Evolutionary conservation across 2,329 filamentous ascomycete genomes (phyloP), one percentile per base, ranked within the genome.

Genomic region (Pestalotiopsis sp.): DNA sequence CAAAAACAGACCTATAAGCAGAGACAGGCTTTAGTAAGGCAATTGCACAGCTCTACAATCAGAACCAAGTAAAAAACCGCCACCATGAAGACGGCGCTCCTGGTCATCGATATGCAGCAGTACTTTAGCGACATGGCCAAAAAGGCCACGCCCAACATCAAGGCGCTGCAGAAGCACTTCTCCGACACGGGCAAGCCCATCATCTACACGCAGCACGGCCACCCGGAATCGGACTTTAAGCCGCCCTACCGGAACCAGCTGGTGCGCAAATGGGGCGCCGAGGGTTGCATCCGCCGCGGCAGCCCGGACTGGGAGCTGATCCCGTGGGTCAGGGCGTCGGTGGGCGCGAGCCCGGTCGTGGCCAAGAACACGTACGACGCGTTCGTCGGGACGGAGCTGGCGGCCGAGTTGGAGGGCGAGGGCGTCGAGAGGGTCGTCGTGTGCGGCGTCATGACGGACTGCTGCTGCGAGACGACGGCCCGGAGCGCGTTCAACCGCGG

Each of bases 391-490:
- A 80, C 79, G 17, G 70, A 74, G 13, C 70, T 82, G 45, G 74
- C 75, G 23, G 67, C 82, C 65, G 68, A 74, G 60, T 69, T 70
- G n/a, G 68, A 71, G 4, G 71, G 66, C 0, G 72, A 71, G 5
- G 71, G 66, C 0, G 72, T 80, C 1, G 73, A 77, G 64, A 75
- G 79, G 39, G 73, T 81, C 13, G 73, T 83, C 11, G 76, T 81
- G 4, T 79, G 78, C 67, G 81, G 81, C 7, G 80, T 81, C 23
- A 82, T 82, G 79, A 82, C 80, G 60, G 79, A 82, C 72, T 81
- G 79, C 67, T 82, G 81, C 70, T 78, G 75, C 67, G 81, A 82
- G 70, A 80, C 80, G 3, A 80, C 80, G 62, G 80, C 74, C 3
- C 66, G 79, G 61, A 74, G 74, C 41, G 79, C 80, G 2, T 82